Conservation (phyloP, 2,329 filamentous ascomycete species). For the Aspergillus sp. region DNA sequence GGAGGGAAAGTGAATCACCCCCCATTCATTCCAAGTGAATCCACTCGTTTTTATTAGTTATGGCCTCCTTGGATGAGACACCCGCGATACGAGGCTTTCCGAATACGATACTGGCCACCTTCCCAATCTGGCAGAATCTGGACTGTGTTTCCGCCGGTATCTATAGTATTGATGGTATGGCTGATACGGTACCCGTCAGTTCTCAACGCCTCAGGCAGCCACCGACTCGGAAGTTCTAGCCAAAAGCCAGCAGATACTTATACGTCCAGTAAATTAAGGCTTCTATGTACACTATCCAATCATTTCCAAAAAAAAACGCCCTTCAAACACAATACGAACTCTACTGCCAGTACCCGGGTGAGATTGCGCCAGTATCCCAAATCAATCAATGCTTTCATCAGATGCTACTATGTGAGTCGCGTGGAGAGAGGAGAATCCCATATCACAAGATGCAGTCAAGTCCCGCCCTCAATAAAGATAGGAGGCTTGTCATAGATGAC, state of each 20-base stretch:
- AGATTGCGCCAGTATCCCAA: neutral
- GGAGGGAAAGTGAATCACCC: neutral
- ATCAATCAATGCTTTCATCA: neutral
- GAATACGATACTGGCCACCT: slow-evolving; percentile 2
- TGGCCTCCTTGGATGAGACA: neutral
- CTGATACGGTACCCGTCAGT: neutral
- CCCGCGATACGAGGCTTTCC: neutral
- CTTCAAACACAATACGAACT: neutral
- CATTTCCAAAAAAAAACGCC: neutral
- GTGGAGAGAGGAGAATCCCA: neutral
- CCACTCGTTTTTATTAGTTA: neutral
- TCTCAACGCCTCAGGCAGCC: neutral
- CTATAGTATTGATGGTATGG: neutral
- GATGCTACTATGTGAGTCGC: neutral
- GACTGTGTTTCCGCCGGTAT: neutral
- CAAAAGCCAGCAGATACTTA: neutral
- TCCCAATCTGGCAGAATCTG: neutral
- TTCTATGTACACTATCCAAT: neutral
- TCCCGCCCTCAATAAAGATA: neutral
- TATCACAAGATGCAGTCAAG: neutral
- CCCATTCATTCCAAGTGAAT: neutral
- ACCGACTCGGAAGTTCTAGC: neutral
- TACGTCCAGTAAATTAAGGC: too few relatives aligned
- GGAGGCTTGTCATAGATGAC: neutral
- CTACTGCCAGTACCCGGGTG: neutral